Base-by-base conservation (phyloP, 2,329 filamentous ascomycete genomes). In the Clonostachys rosea region DNA sequence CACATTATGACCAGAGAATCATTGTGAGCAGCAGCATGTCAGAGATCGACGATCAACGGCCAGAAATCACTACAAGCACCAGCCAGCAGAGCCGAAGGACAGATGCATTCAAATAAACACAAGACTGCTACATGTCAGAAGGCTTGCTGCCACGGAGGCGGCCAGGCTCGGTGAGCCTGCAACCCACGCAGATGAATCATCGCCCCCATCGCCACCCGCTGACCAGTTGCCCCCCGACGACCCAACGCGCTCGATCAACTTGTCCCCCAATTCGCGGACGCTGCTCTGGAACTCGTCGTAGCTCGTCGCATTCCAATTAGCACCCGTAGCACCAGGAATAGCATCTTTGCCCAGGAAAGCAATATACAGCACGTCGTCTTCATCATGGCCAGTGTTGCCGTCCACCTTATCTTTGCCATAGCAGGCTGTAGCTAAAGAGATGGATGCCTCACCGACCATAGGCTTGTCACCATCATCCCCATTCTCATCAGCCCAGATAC, bases 351-450 rank as follows among this genome's bases (percentile, higher is more conserved):
- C 81, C 0, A 67, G 67, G 56, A 86, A 86, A 0, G 78, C 83
- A 43, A 86, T 69, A 59, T 78, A 86, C 35, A 86, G 61, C 0
- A 86, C 78, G 58, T 86, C 80, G 34, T 79, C 70, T 13, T 67
- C 61, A 40, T 70, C 70, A 59, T 85, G 74, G 2, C 83, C 82
- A 47, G 62, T 67, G 57, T 83, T 65, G 4, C 81, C 83, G 37
- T 65, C 78, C 36, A 86, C 64, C 24, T 30, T 30, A 2, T 58
- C 57, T 6, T 66, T 62, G 3, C 78, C 78, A 56, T 73, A 84
- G 58, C 81, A 84, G 33, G 34, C 30, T 10, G 40, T 40, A 9
- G 44, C 47, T 9, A 49, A 44, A 4, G 47, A 24, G 17, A 49
- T 46, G 16, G 44, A 46, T 11, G 74, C 68, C 52, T 81, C 78